Conservation (phyloP, 2,329 filamentous ascomycete genomes). For the Trichoderma harzianum region DNA sequence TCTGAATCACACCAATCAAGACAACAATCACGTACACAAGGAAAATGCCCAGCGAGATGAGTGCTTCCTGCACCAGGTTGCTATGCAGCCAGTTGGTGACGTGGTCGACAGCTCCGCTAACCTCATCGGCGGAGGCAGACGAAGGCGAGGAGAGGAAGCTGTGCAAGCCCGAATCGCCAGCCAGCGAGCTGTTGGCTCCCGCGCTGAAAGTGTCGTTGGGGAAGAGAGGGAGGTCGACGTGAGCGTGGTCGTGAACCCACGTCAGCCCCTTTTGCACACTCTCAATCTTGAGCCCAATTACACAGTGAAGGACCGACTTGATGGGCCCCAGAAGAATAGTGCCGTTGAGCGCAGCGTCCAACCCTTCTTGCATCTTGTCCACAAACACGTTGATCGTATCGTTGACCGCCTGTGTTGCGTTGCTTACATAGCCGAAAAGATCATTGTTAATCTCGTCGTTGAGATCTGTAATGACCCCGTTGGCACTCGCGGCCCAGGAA, state of each 20-base stretch:
- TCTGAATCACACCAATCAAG: constrained; percentile 68
- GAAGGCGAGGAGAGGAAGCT: constrained; percentile 77
- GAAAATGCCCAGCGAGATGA: constrained; percentile 73
- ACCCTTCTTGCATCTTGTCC: constrained; percentile 67
- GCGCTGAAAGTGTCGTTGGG: constrained; percentile 78
- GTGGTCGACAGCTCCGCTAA: constrained; percentile 69
- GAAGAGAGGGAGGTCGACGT: constrained; percentile 76
- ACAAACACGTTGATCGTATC: constrained; percentile 81
- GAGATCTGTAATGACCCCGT: constrained; percentile 65
- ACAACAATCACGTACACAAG: constrained; percentile 75
- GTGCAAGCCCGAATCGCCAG: constrained; percentile 56
- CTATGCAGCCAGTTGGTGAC: constrained; percentile 66
- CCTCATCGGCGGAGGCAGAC: constrained; percentile 72
- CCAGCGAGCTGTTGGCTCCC: constrained; percentile 63
- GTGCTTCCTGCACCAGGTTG: constrained; percentile 69
- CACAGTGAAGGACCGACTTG: constrained; percentile 74
- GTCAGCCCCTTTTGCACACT: constrained; percentile 84
- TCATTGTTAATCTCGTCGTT: constrained; percentile 79
- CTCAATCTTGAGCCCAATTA: constrained; percentile 84
- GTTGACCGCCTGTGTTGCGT: constrained; percentile 78
- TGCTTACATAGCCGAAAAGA: constrained; percentile 82
- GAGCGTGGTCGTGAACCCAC: constrained; percentile 85
- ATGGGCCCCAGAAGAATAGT: constrained; percentile 78
- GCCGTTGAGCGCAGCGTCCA: constrained; percentile 76
- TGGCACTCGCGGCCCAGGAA: constrained; percentile 74